phyloP scores from a whole-genome alignment of 257 asterid species.

The Euphrasia confusa region DNA sequence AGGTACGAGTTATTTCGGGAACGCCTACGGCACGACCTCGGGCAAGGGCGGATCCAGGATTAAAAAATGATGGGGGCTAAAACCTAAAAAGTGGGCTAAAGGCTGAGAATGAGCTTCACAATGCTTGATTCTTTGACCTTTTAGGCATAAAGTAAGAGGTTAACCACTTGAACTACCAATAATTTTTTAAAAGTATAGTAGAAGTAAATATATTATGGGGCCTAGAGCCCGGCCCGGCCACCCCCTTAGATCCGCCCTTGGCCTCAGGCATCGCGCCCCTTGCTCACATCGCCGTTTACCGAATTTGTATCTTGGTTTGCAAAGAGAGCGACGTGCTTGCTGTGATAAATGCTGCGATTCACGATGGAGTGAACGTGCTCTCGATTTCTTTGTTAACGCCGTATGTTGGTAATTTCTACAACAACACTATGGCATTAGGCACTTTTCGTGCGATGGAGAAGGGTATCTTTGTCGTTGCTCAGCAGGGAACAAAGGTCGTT shows the following conservation, averaged over 20 bases:
- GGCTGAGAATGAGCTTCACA: no score
- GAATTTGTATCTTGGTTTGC: no score
- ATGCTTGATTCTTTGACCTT: no score
- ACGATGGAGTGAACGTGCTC: conserved; percentile 40
- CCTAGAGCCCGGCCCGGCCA: no score
- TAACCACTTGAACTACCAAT: no score
- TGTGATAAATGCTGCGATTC: conserved; percentile 42
- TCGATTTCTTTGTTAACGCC: conserved; percentile 20
- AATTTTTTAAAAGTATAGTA: no score
- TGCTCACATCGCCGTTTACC: conserved; percentile 45
- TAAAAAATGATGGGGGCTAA: no score
- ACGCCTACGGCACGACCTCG: conserved; percentile 46
- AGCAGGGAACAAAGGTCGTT: conserved; percentile 32
- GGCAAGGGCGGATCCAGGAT: no score
- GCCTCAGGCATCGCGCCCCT: conserved; percentile 48
- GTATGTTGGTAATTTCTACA: neutral
- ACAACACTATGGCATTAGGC: conserved; percentile 25
- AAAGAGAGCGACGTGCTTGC: conserved; percentile 30
- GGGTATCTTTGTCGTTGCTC: conserved; percentile 45
- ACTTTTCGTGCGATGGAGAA: conserved; percentile 39
- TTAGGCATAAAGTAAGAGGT: no score
- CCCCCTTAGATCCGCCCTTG: no score
- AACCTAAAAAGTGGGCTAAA: no score
- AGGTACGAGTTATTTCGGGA: conserved; percentile 36
- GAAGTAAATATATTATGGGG: no score